Evolutionary conservation across 345 rosid species (phyloP).

Genomic region (Clarkia xantiana): DNA sequence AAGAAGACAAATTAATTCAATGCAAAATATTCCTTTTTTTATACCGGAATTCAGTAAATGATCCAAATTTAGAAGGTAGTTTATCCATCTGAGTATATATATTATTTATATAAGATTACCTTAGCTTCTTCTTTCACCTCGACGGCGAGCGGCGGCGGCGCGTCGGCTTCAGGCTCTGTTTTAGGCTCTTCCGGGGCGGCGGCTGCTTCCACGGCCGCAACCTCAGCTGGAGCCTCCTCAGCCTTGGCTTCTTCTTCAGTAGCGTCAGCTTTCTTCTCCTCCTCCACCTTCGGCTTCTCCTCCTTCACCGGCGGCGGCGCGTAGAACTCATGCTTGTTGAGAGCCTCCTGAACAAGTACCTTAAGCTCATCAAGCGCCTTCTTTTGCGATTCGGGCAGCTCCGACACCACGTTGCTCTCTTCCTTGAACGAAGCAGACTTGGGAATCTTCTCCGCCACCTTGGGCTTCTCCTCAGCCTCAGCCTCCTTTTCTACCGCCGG

Average conservation of each 20-base stretch:
- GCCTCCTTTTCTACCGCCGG: slow-evolving; percentile 2
- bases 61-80: too few relatives aligned
- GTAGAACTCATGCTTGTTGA: slow-evolving; percentile 13
- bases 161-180: slow-evolving; percentile 9
- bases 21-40: neutral
- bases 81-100: too few relatives aligned
- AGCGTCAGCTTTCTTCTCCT: slow-evolving; percentile 1
- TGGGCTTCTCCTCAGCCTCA: slow-evolving; percentile 8
- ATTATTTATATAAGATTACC: slow-evolving; percentile 6
- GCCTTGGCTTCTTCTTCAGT: slow-evolving; percentile 51
- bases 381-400: slow-evolving; percentile 16
- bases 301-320: slow-evolving; percentile 11
- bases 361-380: slow-evolving; percentile 19
- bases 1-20: neutral
- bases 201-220: slow-evolving; percentile 17
- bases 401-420: slow-evolving; percentile 14
- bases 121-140: slow-evolving; percentile 24
- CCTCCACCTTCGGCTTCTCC: slow-evolving; percentile 7
- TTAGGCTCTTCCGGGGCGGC: slow-evolving; percentile 12
- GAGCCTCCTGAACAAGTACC: slow-evolving; percentile 12
- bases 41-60: neutral
- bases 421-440: slow-evolving; percentile 10
- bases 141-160: slow-evolving; percentile 8
- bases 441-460: slow-evolving; percentile 6
- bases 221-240: slow-evolving; percentile 57